Percentiles rank a stretch among this genome's conserved stretches.
These are phyloP conservation scores for Boletus speciosus DNA, from an alignment of 768 basidiomycete species.

Conservation along the genomic window DNA sequence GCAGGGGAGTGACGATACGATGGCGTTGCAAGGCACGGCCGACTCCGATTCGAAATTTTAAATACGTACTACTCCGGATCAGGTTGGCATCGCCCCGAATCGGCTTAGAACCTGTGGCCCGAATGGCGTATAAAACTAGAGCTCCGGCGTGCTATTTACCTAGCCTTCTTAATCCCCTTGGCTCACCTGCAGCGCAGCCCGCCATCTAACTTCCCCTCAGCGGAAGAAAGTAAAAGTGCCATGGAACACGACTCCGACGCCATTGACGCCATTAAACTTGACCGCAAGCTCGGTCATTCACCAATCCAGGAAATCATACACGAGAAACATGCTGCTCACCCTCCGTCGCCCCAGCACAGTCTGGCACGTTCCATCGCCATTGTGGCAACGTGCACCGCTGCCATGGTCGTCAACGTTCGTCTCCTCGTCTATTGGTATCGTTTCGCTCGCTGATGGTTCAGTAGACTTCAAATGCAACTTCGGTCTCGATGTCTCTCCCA, in stretches of 20 bases:
- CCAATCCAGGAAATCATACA: conserved; percentile 2
- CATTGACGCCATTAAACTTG: conserved; percentile 8
- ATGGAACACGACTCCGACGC: conserved; percentile 9
- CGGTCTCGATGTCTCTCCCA: conserved; percentile 51
- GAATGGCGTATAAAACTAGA: conserved; percentile 20
- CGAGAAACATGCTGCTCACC: conserved; percentile 1
- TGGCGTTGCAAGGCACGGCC: neutral
- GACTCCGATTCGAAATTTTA: neutral
- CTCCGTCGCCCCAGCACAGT: conserved; percentile 18
- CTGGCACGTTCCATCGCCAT: conserved; percentile 26
- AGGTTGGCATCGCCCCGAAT: neutral
- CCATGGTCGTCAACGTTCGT: conserved; percentile 37
- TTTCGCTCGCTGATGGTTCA: neutral
- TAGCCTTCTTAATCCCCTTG: neutral
- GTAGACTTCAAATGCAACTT: conserved; percentile 36
- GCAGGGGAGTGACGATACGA: neutral
- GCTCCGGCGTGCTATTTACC: neutral
- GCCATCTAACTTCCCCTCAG: neutral
- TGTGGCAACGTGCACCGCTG: conserved; percentile 38
- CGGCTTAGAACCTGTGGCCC: neutral
- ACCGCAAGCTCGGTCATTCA: conserved; percentile 13
- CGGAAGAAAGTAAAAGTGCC: neutral
- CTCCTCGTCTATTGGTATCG: neutral
- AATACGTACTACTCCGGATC: neutral
- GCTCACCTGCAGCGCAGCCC: neutral